These are phyloP conservation scores for Phialocephala subalpina DNA, from an alignment of 2,329 filamentous ascomycete species.

Conservation along the genomic window DNA sequence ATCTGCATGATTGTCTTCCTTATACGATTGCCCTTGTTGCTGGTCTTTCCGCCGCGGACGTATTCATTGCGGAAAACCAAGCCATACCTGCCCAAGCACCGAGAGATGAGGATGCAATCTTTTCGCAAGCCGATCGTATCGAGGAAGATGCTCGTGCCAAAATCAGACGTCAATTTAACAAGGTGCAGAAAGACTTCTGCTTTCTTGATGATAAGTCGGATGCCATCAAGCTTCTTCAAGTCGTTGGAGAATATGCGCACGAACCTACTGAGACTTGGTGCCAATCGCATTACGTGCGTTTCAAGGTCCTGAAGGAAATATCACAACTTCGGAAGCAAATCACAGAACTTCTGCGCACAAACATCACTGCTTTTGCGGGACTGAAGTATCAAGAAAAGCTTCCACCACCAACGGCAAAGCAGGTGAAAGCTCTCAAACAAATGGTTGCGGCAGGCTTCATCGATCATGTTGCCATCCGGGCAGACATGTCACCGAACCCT, in stretches of 20 bases:
- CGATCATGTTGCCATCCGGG: constrained; percentile 92
- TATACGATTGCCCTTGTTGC: constrained; percentile 91
- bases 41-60: constrained; percentile 84
- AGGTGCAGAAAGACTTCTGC: constrained; percentile 80
- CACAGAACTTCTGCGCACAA: constrained; percentile 78
- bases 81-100: constrained; percentile 66
- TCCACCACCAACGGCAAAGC: constrained; percentile 67
- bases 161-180: constrained; percentile 67
- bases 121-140: constrained; percentile 72
- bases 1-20: constrained; percentile 81
- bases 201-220: constrained; percentile 85
- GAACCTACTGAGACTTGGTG: constrained; percentile 79
- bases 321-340: constrained; percentile 85
- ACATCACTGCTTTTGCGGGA: constrained; percentile 72
- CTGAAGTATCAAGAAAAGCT: constrained; percentile 64
- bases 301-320: constrained; percentile 87
- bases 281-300: constrained; percentile 81
- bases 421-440: constrained; percentile 84
- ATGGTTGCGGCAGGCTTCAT: constrained; percentile 93
- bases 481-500: constrained; percentile 81
- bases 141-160: constrained; percentile 75
- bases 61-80: constrained; percentile 86
- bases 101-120: constrained; percentile 58
- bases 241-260: constrained; percentile 86
- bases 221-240: constrained; percentile 88